Percentiles rank a stretch among this genome's conserved stretches.
phyloP scores from a whole-genome alignment of 352 stramenopile genomes.

The Vaucheria bursata region DNA sequence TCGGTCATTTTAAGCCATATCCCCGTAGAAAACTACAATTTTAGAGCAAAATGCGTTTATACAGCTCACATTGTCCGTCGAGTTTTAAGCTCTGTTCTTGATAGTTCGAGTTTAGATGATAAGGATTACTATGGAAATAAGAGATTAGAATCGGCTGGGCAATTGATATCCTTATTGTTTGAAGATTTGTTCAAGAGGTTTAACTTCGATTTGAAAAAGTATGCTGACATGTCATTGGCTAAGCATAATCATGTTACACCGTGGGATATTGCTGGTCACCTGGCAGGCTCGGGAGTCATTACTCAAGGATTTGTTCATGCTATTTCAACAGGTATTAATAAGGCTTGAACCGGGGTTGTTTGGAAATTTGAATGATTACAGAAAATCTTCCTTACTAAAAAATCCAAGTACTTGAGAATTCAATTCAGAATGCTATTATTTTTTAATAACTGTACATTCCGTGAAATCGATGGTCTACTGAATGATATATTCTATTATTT shows the following conservation, averaged over 20 bases:
- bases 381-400: no score
- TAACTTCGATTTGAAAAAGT: constrained; percentile 94
- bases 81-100: constrained; percentile 65
- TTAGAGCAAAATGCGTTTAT: constrained; percentile 89
- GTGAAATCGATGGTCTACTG: no score
- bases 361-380: no score
- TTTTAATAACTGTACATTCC: no score
- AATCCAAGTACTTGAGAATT: no score
- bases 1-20: constrained; percentile 98
- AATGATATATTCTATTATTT: no score
- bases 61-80: constrained; percentile 91
- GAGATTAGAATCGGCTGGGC: constrained; percentile 93
- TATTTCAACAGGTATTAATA: constrained; percentile 62
- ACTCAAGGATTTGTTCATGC: constrained; percentile 84
- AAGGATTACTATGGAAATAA: constrained; percentile 99
- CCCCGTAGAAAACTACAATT: constrained; percentile 81
- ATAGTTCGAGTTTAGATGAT: constrained; percentile 48
- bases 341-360: no score
- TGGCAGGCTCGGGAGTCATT: constrained; percentile 67
- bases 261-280: constrained; percentile 91
- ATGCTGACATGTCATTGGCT: constrained; percentile 89
- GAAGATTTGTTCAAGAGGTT: constrained; percentile 94
- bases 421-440: no score
- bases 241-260: constrained; percentile 93
- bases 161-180: constrained; percentile 95